Conservation (phyloP, 1,139 yeast genomes). For the Meyerozyma elateridarum region DNA sequence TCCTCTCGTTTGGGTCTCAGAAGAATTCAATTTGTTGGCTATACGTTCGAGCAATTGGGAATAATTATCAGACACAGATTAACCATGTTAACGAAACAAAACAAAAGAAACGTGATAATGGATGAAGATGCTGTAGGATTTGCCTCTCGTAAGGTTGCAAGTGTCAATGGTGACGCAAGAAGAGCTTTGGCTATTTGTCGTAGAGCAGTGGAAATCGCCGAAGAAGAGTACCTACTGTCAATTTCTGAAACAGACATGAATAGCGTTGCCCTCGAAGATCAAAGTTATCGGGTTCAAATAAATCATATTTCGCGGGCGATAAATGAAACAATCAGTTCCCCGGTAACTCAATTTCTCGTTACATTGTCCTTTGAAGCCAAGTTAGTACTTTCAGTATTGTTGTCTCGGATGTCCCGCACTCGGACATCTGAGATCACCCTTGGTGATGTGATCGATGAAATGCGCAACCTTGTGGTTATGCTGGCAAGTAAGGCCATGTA, state of each 20-base stretch:
- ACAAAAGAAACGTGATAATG: conserved; percentile 39
- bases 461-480: conserved; percentile 39
- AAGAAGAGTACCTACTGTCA: conserved; percentile 39
- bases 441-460: conserved; percentile 78
- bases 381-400: conserved; percentile 61
- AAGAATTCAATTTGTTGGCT: conserved; percentile 85
- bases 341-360: conserved; percentile 54
- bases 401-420: conserved; percentile 61
- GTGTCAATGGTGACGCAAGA: conserved; percentile 97
- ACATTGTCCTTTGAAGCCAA: conserved; percentile 67
- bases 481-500: conserved; percentile 19
- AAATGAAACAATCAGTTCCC: conserved; percentile 73
- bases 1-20: conserved; percentile 88
- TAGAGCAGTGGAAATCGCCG: conserved; percentile 88
- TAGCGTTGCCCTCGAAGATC: conserved; percentile 23
- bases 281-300: conserved; percentile 55
- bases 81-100: conserved; percentile 44
- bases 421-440: conserved; percentile 68
- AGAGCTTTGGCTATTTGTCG: conserved; percentile 86
- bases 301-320: conserved; percentile 74
- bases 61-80: conserved; percentile 71
- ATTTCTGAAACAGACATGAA: conserved; percentile 12
- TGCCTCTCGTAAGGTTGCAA: conserved; percentile 91
- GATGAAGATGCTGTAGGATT: conserved; percentile 80
- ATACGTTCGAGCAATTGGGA: conserved; percentile 73